Conservation (phyloP, 768 basidiomycete species). For the Naganishia kalamii region DNA sequence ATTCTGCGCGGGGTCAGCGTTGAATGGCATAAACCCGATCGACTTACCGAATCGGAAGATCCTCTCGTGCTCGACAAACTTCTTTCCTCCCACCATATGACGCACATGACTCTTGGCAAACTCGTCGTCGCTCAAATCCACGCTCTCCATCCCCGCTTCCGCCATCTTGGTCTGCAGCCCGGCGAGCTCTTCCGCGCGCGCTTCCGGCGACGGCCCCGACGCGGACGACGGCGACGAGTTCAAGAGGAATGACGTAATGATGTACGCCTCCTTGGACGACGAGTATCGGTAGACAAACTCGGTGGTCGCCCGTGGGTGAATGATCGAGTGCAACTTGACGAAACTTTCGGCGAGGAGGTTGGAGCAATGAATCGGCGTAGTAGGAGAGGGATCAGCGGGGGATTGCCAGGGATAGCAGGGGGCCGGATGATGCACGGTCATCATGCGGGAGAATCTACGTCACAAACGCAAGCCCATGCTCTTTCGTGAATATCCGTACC, state of each 20-base stretch:
- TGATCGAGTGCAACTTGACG: constrained; percentile 72
- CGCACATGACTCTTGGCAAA: constrained; percentile 88
- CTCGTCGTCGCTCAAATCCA: constrained; percentile 90
- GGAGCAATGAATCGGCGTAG: not conserved
- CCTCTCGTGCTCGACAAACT: constrained; percentile 71
- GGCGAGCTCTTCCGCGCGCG: constrained; percentile 44
- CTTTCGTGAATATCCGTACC: not conserved
- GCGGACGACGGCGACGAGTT: constrained; percentile 53
- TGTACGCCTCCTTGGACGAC: constrained; percentile 64
- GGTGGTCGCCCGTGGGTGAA: constrained; percentile 85
- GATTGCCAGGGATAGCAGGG: not conserved
- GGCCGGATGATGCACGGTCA: not conserved
- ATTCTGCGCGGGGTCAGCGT: constrained; percentile 56
- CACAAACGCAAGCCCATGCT: constrained; percentile 4
- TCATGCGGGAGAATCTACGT: constrained; percentile 4
- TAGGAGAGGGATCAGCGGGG: constrained; percentile 8
- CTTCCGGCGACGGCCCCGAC: constrained; percentile 47
- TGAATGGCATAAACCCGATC: not conserved
- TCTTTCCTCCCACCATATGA: constrained; percentile 87
- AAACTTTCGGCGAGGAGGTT: constrained; percentile 55
- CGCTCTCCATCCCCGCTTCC: constrained; percentile 67
- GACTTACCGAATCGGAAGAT: constrained; percentile 83
- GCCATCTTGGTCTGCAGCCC: constrained; percentile 62
- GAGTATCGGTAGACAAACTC: constrained; percentile 90
- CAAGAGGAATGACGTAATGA: constrained; percentile 81